Evolutionary conservation across 768 basidiomycete genomes (phyloP).

Genomic region (Serendipita sp.): DNA sequence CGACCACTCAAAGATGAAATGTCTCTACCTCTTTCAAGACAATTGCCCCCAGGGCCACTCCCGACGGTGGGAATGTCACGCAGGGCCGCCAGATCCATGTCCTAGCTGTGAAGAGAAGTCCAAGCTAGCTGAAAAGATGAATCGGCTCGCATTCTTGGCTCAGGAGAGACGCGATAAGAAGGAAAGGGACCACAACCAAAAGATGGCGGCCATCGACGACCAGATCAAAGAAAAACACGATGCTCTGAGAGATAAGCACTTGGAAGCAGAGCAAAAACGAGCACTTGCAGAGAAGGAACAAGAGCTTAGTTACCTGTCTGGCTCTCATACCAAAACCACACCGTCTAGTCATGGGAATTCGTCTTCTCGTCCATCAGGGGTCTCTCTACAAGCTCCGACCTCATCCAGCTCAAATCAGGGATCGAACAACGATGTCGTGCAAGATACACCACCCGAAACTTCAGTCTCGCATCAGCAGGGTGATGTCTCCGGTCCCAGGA

Average conservation of each 20-base stretch:
- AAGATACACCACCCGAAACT: too few relatives aligned
- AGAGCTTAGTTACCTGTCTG: conserved; percentile 21
- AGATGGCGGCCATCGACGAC: conserved; percentile 28
- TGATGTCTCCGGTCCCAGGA: background rate
- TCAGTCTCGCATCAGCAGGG: too few relatives aligned
- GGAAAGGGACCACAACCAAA: conserved; percentile 24
- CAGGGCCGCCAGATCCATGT: conserved; percentile 25
- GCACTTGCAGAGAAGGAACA: conserved; percentile 26
- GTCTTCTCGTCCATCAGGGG: too few relatives aligned
- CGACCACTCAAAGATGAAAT: conserved; percentile 38
- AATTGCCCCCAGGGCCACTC: conserved; percentile 33
- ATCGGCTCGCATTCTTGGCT: conserved; percentile 23
- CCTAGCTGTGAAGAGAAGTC: conserved; percentile 29
- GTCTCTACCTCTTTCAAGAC: conserved; percentile 21
- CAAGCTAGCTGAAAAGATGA: conserved; percentile 27
- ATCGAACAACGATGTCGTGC: too few relatives aligned
- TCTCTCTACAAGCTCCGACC: too few relatives aligned
- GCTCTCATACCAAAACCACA: conserved; percentile 5
- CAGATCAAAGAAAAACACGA: conserved; percentile 23
- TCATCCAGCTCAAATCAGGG: too few relatives aligned
- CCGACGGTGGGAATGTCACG: conserved; percentile 27
- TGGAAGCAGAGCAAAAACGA: conserved; percentile 20
- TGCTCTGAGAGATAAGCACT: conserved; percentile 21
- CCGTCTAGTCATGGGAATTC: too few relatives aligned
- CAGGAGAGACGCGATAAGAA: conserved; percentile 32